Evolutionary conservation across 2,329 filamentous ascomycete genomes (phyloP), one percentile per base, ranked within the genome.

Genomic region (Exophiala sideris): DNA sequence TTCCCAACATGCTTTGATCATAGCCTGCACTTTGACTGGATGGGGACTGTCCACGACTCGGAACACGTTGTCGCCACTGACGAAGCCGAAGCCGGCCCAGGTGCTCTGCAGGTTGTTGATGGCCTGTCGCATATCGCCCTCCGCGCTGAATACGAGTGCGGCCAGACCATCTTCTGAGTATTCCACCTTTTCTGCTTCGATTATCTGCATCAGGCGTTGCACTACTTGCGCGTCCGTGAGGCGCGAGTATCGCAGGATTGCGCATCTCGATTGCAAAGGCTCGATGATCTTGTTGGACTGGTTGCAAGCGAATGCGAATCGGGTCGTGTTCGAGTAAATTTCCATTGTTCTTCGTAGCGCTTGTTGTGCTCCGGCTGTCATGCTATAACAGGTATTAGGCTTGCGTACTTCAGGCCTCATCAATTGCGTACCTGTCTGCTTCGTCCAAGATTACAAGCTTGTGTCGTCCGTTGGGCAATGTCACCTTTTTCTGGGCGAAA

Each of bases 251-350:
- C 94, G 87, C 51, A 99, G 81, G 68, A 99, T 97, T 16, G 94
- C 94, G 70, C 94, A 99, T 65, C 94, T 85, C 14, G 91, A 96
- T 72, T 99, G 94, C 48, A 99, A 79, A n/a, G 94, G 94, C 72
- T 99, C 94, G 71, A 99, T 99, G 69, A 99, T 97, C 75, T 97
- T 99, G 77, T 97, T 99, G 59, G 88, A 94, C 76, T 96, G 90
- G 71, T 99, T 99, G 79, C 94, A 99, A 2, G 94, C 94, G 67
- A 99, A 99, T 0, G 94, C 94, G 68, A 99, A 99, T 54, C 94
- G 83, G 2, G 94, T 99, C 1, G 94, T 99, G 59, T 91, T 87
- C 39, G 90, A 95, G 76, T 97, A 97, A 48, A 97, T 99, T 71
- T 99, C 94, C 94, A 99, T 99, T 0, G 94, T 99, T 59, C 94